Conservation (phyloP, 371 early-diverging fungal genomes). For the Zancudomyces culisetae region DNA sequence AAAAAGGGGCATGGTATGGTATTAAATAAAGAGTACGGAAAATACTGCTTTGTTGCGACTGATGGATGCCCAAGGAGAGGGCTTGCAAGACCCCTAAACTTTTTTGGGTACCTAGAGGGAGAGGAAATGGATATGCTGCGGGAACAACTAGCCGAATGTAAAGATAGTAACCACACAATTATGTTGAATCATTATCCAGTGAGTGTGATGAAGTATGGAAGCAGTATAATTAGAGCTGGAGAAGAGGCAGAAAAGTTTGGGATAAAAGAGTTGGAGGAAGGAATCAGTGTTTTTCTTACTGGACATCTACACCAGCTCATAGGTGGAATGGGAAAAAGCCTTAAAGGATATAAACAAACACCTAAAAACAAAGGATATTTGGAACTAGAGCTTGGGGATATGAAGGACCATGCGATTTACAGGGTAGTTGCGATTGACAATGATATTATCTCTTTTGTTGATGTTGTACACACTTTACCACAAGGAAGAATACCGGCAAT, state of each 20-base stretch:
- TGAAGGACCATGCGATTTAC: conserved; percentile 64
- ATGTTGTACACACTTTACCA: conserved; percentile 36
- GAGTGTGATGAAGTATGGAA: conserved; percentile 51
- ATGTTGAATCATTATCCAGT: conserved; percentile 64
- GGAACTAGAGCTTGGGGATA: conserved; percentile 71
- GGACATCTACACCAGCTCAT: conserved; percentile 73
- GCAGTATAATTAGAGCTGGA: conserved; percentile 13
- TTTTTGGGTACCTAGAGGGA: conserved; percentile 65
- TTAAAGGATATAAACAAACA: conserved; percentile 37
- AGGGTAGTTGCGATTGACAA: conserved; percentile 73
- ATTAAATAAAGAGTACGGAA: conserved; percentile 36
- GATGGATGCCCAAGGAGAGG: conserved; percentile 73
- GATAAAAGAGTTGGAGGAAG: too few species aligned
- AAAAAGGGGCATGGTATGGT: conserved; percentile 42
- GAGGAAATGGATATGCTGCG: conserved; percentile 51
- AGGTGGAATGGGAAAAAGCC: conserved; percentile 38
- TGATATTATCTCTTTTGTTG: conserved; percentile 64
- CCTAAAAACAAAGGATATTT: conserved; percentile 27
- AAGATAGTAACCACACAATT: conserved; percentile 25
- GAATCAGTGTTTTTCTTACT: conserved; percentile 55
- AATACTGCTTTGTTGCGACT: conserved; percentile 62
- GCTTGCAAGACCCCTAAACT: conserved; percentile 67
- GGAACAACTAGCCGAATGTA: conserved; percentile 23
- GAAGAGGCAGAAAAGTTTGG: conserved; percentile 34
- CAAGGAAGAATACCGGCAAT: conserved; percentile 32